Conservation (phyloP, 2,329 filamentous ascomycete species). For the Alternaria ethzedia region DNA sequence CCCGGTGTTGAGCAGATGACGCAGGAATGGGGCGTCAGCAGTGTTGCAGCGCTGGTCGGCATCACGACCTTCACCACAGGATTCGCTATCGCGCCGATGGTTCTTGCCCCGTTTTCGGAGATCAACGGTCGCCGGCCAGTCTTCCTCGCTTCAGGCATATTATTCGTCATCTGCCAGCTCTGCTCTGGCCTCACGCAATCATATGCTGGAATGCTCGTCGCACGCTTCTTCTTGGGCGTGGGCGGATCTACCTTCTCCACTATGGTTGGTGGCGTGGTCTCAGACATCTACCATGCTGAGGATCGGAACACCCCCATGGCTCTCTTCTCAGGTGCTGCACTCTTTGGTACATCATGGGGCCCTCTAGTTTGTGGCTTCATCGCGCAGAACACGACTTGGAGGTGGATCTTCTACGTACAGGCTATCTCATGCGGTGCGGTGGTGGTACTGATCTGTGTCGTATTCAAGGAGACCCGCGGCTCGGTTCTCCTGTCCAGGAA, state of each 20-base stretch:
- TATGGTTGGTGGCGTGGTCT: slow-evolving; percentile 90
- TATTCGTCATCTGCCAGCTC: slow-evolving; percentile 75
- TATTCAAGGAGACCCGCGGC: slow-evolving; percentile 83
- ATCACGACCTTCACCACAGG: slow-evolving; percentile 80
- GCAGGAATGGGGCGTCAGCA: slow-evolving; percentile 68
- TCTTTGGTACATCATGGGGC: slow-evolving; percentile 80
- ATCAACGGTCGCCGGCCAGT: slow-evolving; percentile 86
- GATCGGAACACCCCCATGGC: slow-evolving; percentile 90
- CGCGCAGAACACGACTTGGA: slow-evolving; percentile 71
- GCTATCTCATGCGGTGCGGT: slow-evolving; percentile 71
- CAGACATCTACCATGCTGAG: slow-evolving; percentile 80
- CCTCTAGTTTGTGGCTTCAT: slow-evolving; percentile 76
- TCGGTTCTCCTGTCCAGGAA: slow-evolving; percentile 80
- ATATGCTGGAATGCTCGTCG: slow-evolving; percentile 75
- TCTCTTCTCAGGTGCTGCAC: slow-evolving; percentile 78
- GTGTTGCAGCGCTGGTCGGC: slow-evolving; percentile 71
- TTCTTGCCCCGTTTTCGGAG: slow-evolving; percentile 85
- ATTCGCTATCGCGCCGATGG: slow-evolving; percentile 85
- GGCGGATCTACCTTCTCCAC: slow-evolving; percentile 81
- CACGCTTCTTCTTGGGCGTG: slow-evolving; percentile 78
- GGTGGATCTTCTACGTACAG: slow-evolving; percentile 91
- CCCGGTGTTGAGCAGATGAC: slow-evolving; percentile 71
- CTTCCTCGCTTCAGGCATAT: slow-evolving; percentile 73
- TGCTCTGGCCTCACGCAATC: slow-evolving; percentile 74
- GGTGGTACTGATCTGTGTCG: slow-evolving; percentile 67